Base-by-base conservation (phyloP, 495 filamentous ascomycete genomes). In the Aspergillus carlsbadensis region DNA sequence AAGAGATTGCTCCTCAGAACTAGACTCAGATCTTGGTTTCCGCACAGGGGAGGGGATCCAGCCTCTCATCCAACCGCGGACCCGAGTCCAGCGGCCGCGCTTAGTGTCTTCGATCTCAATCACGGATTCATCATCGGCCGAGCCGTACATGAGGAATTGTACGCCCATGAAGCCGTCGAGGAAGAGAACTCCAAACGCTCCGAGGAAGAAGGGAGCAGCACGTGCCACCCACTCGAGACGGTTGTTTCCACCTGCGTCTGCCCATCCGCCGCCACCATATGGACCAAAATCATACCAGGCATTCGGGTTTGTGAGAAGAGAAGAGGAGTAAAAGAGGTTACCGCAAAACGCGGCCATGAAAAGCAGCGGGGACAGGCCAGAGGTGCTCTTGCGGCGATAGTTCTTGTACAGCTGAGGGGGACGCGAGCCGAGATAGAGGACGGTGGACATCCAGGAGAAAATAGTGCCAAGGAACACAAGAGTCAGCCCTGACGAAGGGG, bases 401-500 rank as follows among this genome's bases (percentile, higher is more conserved):
- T 90, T 90, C 59, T 87, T 84, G 70, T 83, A 79, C 29, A 90
- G 79, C 60, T 90, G 87, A 4, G 87, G 87, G 15, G 89, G 77
- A 24, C 87, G 86, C 15, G 87, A 90, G 64, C 75, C 77, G 29
- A 90, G 84, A 63, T 90, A 90, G 44, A 87, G 76, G 44, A 82
- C 33, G 0, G 86, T 87, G 14, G 83, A 86, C 62, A 80, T 73
- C 86, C 86, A 89, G 26, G 86, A 86, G 39, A 87, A 70, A 43
- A 86, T 63, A 15, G 73, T 78, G 65, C 86, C 86, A 33, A 79
- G 65, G 13, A 73, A 62, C 61, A 84, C 76, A 29, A 76, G 42
- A 17, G 73, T 62, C 15, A 70, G 59, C 10, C 65, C 56, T 3
- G 64, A 64, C 35, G 64, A 63, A 41, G 60, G 54, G 35, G 58